Conservation (phyloP, 805 yeast species). For the Candida ponderosae region DNA sequence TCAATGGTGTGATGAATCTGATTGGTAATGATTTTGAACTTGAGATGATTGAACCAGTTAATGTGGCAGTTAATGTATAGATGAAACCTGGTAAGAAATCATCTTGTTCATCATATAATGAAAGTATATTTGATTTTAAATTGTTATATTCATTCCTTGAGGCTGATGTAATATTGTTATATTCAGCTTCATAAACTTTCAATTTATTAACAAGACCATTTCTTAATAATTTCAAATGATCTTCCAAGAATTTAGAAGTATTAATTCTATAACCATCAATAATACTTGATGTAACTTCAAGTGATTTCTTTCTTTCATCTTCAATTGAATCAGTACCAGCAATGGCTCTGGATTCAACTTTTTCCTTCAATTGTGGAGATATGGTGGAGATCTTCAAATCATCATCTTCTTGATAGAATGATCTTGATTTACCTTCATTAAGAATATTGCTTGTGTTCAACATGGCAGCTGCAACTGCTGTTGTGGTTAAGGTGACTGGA, state of each 20-base stretch:
- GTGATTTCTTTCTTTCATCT: not conserved
- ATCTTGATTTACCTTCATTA: constrained; percentile 19
- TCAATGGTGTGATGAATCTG: constrained; percentile 43
- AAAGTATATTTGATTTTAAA: constrained; percentile 7
- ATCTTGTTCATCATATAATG: constrained; percentile 19
- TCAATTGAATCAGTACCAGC: constrained; percentile 5
- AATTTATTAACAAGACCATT: constrained; percentile 8
- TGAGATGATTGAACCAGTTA: constrained; percentile 49
- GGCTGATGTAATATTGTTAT: constrained; percentile 17
- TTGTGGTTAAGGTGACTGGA: not conserved
- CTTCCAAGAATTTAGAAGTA: constrained; percentile 16
- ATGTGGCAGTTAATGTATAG: constrained; percentile 45
- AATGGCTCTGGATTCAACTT: not conserved
- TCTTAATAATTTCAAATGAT: constrained; percentile 11
- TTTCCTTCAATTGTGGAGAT: constrained; percentile 1
- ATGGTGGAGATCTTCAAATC: constrained; percentile 8
- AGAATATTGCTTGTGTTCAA: not conserved
- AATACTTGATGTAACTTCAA: constrained; percentile 2
- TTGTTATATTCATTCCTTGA: constrained; percentile 15
- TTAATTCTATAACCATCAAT: constrained; percentile 19
- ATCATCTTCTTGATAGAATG: constrained; percentile 15
- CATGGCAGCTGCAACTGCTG: not conserved
- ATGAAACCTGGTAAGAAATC: constrained; percentile 41
- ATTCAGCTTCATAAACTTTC: constrained; percentile 15
- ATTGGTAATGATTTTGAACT: constrained; percentile 38